phyloP scores from a whole-genome alignment of 139 green algal species.

The Haematococcus lacustris region DNA sequence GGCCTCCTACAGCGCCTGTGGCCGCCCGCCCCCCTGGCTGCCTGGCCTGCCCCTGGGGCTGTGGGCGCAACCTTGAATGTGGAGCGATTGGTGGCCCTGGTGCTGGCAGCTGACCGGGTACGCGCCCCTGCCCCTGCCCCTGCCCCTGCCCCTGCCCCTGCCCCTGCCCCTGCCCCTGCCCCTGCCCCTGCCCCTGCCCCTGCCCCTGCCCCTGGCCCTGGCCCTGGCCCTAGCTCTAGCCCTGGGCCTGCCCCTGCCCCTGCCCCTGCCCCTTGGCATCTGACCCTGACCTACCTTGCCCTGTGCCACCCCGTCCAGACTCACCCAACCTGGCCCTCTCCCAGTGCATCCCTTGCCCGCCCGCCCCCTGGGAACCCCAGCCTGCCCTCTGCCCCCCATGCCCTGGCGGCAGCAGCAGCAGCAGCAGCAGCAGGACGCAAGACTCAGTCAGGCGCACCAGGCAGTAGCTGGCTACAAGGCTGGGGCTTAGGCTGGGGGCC shows the following conservation, averaged over 20 bases:
- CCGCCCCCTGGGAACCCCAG: neutral
- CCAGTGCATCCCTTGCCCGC: neutral
- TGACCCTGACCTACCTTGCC: neutral
- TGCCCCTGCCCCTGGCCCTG: neutral
- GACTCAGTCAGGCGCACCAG: neutral
- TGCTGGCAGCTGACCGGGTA: neutral
- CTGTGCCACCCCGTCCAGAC: too few species aligned
- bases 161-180: neutral
- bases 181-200: neutral
- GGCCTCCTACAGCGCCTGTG: slow-evolving; percentile 52
- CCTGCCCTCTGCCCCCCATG: neutral
- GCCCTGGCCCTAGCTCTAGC: neutral
- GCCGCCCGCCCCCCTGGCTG: slow-evolving; percentile 19
- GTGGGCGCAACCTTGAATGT: slow-evolving; percentile 63
- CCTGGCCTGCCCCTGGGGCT: slow-evolving; percentile 35
- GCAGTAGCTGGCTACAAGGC: neutral
- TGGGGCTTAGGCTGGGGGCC: neutral
- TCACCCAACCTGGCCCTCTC: too few species aligned
- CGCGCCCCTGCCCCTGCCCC: neutral
- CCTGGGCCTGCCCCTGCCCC: neutral
- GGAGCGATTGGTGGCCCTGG: slow-evolving; percentile 36
- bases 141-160: neutral
- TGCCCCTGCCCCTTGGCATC: neutral
- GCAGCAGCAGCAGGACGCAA: neutral
- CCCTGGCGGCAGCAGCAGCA: too few species aligned